These are phyloP conservation scores for Parietaria judaica DNA, from an alignment of 306 rosid genomes.

Conservation along the genomic window DNA sequence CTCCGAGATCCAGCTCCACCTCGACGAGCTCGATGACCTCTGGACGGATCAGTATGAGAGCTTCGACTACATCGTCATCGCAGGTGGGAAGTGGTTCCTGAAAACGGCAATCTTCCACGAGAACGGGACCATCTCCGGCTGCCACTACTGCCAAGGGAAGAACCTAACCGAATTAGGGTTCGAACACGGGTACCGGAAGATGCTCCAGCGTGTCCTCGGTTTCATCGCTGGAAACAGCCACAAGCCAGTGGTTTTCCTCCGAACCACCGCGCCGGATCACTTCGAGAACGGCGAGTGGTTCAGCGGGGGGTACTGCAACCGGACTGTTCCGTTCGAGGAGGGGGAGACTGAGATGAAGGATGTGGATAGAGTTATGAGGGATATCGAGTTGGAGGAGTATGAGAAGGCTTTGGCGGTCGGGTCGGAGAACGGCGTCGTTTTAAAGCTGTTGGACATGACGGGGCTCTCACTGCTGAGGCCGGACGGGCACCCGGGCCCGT, in stretches of 20 bases:
- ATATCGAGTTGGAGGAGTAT: slow-evolving; percentile 56
- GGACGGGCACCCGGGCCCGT: slow-evolving; percentile 87
- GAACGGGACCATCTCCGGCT: slow-evolving; percentile 36
- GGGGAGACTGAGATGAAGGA: slow-evolving; percentile 28
- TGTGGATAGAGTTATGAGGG: slow-evolving; percentile 40
- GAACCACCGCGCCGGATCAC: slow-evolving; percentile 81
- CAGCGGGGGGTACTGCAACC: slow-evolving; percentile 78
- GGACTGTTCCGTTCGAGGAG: slow-evolving; percentile 62
- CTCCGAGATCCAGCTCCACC: slow-evolving; percentile 53
- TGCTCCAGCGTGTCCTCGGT: slow-evolving; percentile 28
- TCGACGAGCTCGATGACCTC: slow-evolving; percentile 41
- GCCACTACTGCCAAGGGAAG: slow-evolving; percentile 57
- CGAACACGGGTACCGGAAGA: slow-evolving; percentile 49
- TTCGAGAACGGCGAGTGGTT: slow-evolving; percentile 83
- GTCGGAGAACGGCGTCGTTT: slow-evolving; percentile 14
- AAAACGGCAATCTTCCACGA: slow-evolving; percentile 69
- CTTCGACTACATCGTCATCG: slow-evolving; percentile 43
- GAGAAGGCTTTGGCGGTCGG: slow-evolving; percentile 21
- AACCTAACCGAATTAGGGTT: slow-evolving; percentile 58
- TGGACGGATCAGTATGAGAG: slow-evolving; percentile 47
- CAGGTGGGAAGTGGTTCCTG: slow-evolving; percentile 79
- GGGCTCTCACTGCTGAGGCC: slow-evolving; percentile 59
- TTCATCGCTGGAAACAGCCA: slow-evolving; percentile 31
- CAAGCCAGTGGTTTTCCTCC: slow-evolving; percentile 43
- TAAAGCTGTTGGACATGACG: slow-evolving; percentile 63